These are phyloP conservation scores for Urochloa ruziziensis DNA, from an alignment of 176 grass and related monocot genomes.

Conservation along the genomic window DNA sequence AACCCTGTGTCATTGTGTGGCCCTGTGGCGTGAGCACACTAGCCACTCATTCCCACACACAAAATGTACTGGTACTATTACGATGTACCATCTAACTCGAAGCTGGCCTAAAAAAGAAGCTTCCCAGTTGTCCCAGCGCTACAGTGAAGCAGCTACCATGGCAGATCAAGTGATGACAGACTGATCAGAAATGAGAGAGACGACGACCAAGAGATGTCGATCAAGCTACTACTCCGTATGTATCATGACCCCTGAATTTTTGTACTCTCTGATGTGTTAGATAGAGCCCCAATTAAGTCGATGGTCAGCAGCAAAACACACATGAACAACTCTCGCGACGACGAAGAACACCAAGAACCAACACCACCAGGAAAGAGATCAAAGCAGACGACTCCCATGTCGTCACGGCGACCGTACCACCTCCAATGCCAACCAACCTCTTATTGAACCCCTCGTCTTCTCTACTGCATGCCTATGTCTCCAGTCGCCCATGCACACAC, in stretches of 20 bases:
- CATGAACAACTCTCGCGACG: constrained; percentile 26
- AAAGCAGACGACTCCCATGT: constrained; percentile 46
- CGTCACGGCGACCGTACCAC: constrained; percentile 11
- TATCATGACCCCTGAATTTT: constrained; percentile 14
- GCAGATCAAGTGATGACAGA: constrained; percentile 1
- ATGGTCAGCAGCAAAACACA: constrained; percentile 33
- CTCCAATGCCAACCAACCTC: constrained; percentile 43
- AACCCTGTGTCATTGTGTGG: background rate
- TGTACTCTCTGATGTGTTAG: constrained; percentile 47
- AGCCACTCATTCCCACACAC: background rate
- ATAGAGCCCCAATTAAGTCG: constrained; percentile 45
- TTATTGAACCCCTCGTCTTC: constrained; percentile 45
- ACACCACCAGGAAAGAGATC: constrained; percentile 37
- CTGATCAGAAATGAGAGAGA: constrained; percentile 13
- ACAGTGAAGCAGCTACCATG: constrained; percentile 30
- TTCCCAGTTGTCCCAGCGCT: constrained; percentile 20
- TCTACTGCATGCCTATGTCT: constrained; percentile 30
- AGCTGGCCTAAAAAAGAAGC: constrained; percentile 50
- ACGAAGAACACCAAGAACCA: constrained; percentile 39
- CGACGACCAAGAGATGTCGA: background rate
- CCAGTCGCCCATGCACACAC: constrained; percentile 3
- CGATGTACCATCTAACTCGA: constrained; percentile 15
- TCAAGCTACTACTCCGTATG: constrained; percentile 20
- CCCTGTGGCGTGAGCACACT: constrained; percentile 3
- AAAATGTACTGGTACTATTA: constrained; percentile 27